Evolutionary conservation across 306 rosid genomes (phyloP).

Genomic region (Rosa chinensis): DNA sequence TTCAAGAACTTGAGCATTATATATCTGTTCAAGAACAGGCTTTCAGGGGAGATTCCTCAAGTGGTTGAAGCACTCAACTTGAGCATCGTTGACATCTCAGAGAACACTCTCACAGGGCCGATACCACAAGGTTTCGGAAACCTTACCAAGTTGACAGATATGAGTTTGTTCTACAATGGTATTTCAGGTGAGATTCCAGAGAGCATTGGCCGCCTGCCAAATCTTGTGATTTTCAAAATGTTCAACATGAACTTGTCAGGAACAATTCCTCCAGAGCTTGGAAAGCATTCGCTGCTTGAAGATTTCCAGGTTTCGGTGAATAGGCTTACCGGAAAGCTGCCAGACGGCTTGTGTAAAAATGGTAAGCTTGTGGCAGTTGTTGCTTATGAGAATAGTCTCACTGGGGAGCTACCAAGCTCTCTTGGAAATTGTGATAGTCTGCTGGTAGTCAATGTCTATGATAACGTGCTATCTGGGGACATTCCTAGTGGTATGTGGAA

Average conservation of each 20-base stretch:
- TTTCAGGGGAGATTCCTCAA: constrained; percentile 58
- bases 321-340: constrained; percentile 50
- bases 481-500: constrained; percentile 79
- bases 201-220: constrained; percentile 54
- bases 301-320: constrained; percentile 39
- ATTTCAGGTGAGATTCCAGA: constrained; percentile 59
- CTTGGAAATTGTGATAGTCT: constrained; percentile 56
- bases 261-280: constrained; percentile 55
- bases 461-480: constrained; percentile 48
- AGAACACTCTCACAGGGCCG: constrained; percentile 41
- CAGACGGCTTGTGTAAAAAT: constrained; percentile 49
- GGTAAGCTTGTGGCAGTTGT: constrained; percentile 41
- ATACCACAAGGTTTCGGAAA: constrained; percentile 62
- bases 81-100: constrained; percentile 42
- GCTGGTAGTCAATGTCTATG: constrained; percentile 17
- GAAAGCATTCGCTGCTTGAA: constrained; percentile 40
- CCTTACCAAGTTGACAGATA: constrained; percentile 31
- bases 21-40: constrained; percentile 37
- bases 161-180: constrained; percentile 43
- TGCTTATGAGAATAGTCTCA: constrained; percentile 43
- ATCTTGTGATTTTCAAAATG: constrained; percentile 32
- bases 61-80: constrained; percentile 47
- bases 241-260: constrained; percentile 57
- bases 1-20: constrained; percentile 44
- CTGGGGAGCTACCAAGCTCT: constrained; percentile 59